phyloP scores from a whole-genome alignment of 345 rosid genomes.

The Pelargonium nanum region DNA sequence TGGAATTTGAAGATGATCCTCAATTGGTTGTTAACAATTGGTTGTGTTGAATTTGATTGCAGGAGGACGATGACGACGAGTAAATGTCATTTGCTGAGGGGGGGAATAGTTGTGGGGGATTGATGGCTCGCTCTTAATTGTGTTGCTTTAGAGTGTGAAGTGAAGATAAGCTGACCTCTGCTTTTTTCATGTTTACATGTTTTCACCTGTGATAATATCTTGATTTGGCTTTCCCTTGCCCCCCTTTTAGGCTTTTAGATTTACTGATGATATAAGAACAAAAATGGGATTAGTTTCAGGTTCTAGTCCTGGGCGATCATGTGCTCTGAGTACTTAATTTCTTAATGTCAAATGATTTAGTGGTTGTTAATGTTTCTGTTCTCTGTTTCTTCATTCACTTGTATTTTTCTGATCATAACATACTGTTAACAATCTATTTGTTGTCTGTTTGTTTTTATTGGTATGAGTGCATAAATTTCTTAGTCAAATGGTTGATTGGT shows the following conservation, averaged over 20 bases:
- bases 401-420: too few species aligned
- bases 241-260: neutral
- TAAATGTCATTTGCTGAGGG: constrained; percentile 9
- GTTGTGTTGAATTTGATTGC: constrained; percentile 2
- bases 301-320: too few species aligned
- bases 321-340: too few species aligned
- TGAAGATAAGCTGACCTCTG: neutral
- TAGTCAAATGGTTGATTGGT: too few species aligned
- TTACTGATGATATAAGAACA: neutral
- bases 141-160: neutral
- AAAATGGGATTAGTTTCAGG: too few species aligned
- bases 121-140: too few species aligned
- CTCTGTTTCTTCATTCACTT: too few species aligned
- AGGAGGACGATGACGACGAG: constrained; percentile 59
- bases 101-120: neutral
- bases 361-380: too few species aligned
- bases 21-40: neutral
- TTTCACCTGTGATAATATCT: neutral
- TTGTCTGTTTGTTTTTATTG: too few species aligned
- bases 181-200: neutral
- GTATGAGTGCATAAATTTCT: too few species aligned
- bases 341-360: too few species aligned
- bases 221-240: neutral
- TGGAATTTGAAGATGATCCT: neutral
- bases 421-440: too few species aligned